Conservation (phyloP, 208 protist species). For the Naegleria lovaniensis region DNA sequence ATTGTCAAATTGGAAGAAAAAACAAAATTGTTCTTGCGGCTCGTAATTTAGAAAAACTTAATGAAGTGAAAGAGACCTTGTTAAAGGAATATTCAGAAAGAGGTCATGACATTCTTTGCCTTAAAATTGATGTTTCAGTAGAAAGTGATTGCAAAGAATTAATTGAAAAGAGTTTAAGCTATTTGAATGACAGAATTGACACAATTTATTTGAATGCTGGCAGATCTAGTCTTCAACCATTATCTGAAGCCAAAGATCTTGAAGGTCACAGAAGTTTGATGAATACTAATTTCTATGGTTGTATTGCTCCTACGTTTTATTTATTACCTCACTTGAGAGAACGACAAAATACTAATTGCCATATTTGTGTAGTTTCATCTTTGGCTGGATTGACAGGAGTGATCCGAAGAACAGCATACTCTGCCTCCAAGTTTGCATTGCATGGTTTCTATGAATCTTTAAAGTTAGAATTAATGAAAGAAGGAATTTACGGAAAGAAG, state of each 20-base stretch:
- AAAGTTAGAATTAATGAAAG: not conserved
- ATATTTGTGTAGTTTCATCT: not conserved
- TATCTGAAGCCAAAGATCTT: not conserved
- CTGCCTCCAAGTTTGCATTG: not conserved
- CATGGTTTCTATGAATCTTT: not conserved
- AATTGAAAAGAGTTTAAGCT: not conserved
- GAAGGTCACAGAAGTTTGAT: not conserved
- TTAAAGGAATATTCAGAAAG: not conserved
- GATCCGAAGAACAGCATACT: not conserved
- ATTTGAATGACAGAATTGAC: not conserved
- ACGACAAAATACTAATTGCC: not conserved
- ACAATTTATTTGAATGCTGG: constrained; percentile 13
- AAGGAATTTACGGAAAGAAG: not conserved
- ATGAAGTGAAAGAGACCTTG: not conserved
- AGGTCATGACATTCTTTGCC: not conserved
- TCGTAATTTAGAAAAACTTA: not conserved
- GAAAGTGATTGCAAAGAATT: constrained; percentile 2
- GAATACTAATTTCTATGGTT: not conserved
- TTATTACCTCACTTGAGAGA: not conserved
- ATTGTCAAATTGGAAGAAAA: not conserved
- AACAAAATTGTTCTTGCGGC: not conserved
- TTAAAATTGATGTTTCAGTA: constrained; percentile 4
- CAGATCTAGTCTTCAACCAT: not conserved
- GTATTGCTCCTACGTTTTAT: not conserved
- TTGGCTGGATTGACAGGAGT: not conserved